Evolutionary conservation across 2,329 filamentous ascomycete species (phyloP), one percentile per base, ranked within the genome.

Genomic region (Helminthosporium solani): DNA sequence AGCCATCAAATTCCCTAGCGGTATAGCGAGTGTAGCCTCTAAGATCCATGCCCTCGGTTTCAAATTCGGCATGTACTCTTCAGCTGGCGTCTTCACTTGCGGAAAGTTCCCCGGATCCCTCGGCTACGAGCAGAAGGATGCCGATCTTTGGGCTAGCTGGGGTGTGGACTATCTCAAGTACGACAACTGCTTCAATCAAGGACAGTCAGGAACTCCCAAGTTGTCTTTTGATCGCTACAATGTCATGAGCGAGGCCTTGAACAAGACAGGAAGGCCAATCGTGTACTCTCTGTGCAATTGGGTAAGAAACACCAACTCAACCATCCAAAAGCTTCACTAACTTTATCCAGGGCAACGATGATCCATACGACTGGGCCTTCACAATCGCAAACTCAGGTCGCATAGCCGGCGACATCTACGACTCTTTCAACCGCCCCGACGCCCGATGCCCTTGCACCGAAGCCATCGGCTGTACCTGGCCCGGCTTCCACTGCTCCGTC

Each of bases 51-150:
- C 42, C 34, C 52, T 56, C 50, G 81, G 80, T 2, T 57, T 86
- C 35, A 86, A 85, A 59, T 68, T 84, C 8, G 83, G 83, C 1
- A 83, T 86, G 46, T 86, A 86, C 57, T 78, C 78, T 54, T 78
- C 77, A 60, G 78, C 78, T 0, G 78, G 79, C 33, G 70, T 62
- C 12, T 53, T 58, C 47, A 82, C 79, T 2, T 84, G 81, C 55
- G 81, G 74, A 1, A 75, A 76, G 3, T 84, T 82, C 56, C 76
- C 53, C 15, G 61, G 60, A 7, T 64, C 61, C 3, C 49, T 63
- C 4, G 60, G 60, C 12, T 54, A 58, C 27, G 61, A 63, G 18
- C 39, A 49, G 18, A 50, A 62, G 7, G 60, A 64, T 49, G 61
- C 60, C 14, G 50, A 61, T 16, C 57, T 55, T 23, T 62, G 59